These are phyloP conservation scores for Saccharum hybrid DNA, from an alignment of 202 grass and related monocot genomes.

Conservation along the genomic window DNA sequence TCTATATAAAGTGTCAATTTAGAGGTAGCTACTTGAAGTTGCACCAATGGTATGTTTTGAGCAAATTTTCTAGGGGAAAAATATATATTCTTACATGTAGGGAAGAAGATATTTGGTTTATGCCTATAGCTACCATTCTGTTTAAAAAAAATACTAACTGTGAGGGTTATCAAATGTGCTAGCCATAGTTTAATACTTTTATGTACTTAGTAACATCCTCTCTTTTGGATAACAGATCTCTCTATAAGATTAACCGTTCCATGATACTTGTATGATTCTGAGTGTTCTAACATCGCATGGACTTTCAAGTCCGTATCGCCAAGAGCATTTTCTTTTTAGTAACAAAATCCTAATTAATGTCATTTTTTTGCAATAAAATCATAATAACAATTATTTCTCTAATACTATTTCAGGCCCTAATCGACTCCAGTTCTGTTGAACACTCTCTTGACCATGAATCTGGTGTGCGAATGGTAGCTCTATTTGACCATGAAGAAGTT, in stretches of 20 bases:
- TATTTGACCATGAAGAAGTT: constrained; percentile 95
- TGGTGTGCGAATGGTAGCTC: constrained; percentile 88
- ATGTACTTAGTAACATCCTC: not conserved
- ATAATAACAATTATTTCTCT: constrained; percentile 26
- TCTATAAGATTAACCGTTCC: not conserved
- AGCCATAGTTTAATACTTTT: not conserved
- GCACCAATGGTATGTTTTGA: not conserved
- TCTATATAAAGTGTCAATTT: not conserved
- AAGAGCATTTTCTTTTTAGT: not conserved
- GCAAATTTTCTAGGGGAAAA: not conserved
- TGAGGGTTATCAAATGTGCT: not conserved
- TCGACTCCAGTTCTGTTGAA: constrained; percentile 71
- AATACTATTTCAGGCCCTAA: constrained; percentile 69
- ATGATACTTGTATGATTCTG: not conserved
- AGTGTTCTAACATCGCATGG: not conserved
- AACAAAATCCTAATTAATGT: not conserved
- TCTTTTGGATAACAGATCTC: not conserved
- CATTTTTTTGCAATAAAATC: constrained; percentile 13
- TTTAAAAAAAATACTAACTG: not conserved
- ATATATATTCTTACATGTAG: not conserved
- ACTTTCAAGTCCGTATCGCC: not conserved
- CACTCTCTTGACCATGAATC: constrained; percentile 76
- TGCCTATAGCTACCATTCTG: not conserved
- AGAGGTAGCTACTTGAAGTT: not conserved
- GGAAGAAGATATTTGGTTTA: not conserved